Conservation (phyloP, 176 grass and related monocot species). For the Thinopyrum elongatum region DNA sequence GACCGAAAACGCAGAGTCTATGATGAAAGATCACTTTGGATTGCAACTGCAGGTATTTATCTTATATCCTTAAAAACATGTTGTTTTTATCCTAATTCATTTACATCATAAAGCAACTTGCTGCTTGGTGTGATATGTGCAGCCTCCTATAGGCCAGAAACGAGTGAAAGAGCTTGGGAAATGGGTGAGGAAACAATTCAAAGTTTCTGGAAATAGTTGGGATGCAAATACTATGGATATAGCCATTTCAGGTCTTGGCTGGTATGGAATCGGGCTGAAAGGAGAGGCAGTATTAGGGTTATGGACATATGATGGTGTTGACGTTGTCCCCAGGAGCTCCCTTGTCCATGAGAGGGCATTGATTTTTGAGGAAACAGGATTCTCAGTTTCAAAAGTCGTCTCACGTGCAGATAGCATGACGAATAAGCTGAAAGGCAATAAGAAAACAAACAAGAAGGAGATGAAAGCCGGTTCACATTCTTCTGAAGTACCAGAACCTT, state of each 20-base stretch:
- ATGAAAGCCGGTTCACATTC: not conserved
- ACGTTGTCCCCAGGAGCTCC: conserved; percentile 63
- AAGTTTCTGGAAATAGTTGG: conserved; percentile 68
- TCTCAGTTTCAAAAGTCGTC: conserved; percentile 80
- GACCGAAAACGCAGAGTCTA: conserved; percentile 51
- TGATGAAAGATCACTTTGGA: conserved; percentile 73
- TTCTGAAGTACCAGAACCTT: not conserved
- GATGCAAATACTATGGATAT: conserved; percentile 66
- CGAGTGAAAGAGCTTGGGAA: conserved; percentile 64
- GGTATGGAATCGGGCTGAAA: conserved; percentile 76
- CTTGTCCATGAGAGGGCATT: conserved; percentile 60
- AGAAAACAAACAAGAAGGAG: conserved; percentile 36
- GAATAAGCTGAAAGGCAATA: conserved; percentile 55
- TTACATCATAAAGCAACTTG: not conserved
- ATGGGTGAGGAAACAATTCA: conserved; percentile 74
- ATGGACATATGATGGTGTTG: conserved; percentile 87
- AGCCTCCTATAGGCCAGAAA: conserved; percentile 75
- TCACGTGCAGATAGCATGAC: conserved; percentile 65
- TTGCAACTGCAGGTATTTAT: conserved; percentile 69
- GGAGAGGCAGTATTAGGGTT: conserved; percentile 63
- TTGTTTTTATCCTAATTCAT: not conserved
- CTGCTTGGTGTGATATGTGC: conserved; percentile 28
- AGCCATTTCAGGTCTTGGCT: conserved; percentile 79
- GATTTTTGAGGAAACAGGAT: conserved; percentile 80
- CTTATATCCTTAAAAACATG: not conserved